Percentiles rank a stretch among this genome's conserved stretches.
Evolutionary conservation across 257 asterid species (phyloP).

Genomic region (Rehmannia glutinosa): DNA sequence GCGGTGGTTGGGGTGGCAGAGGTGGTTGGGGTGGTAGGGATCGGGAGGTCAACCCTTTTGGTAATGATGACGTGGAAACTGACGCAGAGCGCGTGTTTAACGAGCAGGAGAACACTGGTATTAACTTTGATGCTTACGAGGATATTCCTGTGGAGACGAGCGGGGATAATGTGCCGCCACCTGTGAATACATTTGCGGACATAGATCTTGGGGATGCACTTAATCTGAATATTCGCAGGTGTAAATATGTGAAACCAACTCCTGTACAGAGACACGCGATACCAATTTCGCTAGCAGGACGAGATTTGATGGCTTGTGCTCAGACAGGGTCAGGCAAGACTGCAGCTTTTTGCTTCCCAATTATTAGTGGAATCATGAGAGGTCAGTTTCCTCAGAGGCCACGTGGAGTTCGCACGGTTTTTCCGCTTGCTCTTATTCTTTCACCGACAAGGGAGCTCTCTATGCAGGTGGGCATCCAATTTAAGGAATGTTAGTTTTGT

Average conservation of each 20-base stretch:
- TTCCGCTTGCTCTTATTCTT: slow-evolving; percentile 78
- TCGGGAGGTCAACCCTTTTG: slow-evolving; percentile 79
- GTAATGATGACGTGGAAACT: slow-evolving; percentile 43
- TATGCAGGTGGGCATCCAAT: slow-evolving; percentile 49
- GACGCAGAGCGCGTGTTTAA: slow-evolving; percentile 39
- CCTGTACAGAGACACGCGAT: slow-evolving; percentile 86
- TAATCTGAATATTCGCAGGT: slow-evolving; percentile 71
- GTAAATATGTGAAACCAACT: slow-evolving; percentile 83
- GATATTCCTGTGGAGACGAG: slow-evolving; percentile 91
- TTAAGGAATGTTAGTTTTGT: neutral
- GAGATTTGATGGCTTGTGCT: slow-evolving; percentile 94
- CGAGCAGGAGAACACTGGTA: slow-evolving; percentile 79
- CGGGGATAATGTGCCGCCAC: slow-evolving; percentile 79
- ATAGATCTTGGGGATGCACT: slow-evolving; percentile 83
- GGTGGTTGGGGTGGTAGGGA: slow-evolving; percentile 64
- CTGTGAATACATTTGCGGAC: slow-evolving; percentile 79
- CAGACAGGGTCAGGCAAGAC: slow-evolving; percentile 95
- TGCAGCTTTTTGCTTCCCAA: slow-evolving; percentile 90
- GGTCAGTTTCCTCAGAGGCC: slow-evolving; percentile 57
- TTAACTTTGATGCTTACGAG: slow-evolving; percentile 86
- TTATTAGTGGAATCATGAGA: slow-evolving; percentile 72
- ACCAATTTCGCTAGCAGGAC: slow-evolving; percentile 73
- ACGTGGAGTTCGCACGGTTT: slow-evolving; percentile 66
- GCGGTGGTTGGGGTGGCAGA: slow-evolving; percentile 34
- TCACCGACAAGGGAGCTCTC: slow-evolving; percentile 93